Evolutionary conservation across 805 yeast species (phyloP).

Genomic region (Yamadazyma philogaea): DNA sequence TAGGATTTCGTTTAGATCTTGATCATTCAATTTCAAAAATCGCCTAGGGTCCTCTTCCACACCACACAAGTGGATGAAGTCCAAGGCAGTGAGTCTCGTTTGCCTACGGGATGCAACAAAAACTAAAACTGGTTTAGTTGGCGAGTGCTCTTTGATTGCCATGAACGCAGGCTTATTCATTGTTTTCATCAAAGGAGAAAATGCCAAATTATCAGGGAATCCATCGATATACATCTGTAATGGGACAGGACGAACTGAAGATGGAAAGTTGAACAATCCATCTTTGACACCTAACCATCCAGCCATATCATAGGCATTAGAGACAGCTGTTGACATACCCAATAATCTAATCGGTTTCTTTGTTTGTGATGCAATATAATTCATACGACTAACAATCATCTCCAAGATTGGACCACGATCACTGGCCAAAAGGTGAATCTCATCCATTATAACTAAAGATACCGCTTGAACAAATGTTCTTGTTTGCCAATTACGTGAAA

Average conservation of each 20-base stretch:
- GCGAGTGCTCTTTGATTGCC: constrained; percentile 91
- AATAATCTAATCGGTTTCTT: constrained; percentile 59
- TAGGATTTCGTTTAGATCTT: constrained; percentile 52
- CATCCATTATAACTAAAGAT: constrained; percentile 80
- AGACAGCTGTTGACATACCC: constrained; percentile 84
- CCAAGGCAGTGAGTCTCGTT: constrained; percentile 76
- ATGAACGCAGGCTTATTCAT: constrained; percentile 88
- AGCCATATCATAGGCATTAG: constrained; percentile 83
- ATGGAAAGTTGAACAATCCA: constrained; percentile 78
- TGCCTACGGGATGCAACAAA: constrained; percentile 84
- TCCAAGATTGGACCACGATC: constrained; percentile 86
- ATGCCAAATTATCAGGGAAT: constrained; percentile 75
- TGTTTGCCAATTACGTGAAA: constrained; percentile 81
- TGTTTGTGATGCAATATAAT: constrained; percentile 61
- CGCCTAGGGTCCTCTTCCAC: constrained; percentile 73
- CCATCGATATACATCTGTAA: constrained; percentile 86
- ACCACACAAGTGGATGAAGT: constrained; percentile 74
- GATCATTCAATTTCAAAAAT: constrained; percentile 63
- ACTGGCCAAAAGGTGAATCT: constrained; percentile 77
- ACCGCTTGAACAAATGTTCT: constrained; percentile 72
- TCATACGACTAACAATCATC: constrained; percentile 87
- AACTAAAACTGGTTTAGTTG: constrained; percentile 77
- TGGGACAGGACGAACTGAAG: constrained; percentile 82
- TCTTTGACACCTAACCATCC: constrained; percentile 75
- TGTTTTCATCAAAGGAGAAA: constrained; percentile 80